Percentiles rank a stretch among this genome's conserved stretches.
Conservation (phyloP, 2,329 filamentous ascomycete genomes). For the Hypoxylon rubiginosum region DNA sequence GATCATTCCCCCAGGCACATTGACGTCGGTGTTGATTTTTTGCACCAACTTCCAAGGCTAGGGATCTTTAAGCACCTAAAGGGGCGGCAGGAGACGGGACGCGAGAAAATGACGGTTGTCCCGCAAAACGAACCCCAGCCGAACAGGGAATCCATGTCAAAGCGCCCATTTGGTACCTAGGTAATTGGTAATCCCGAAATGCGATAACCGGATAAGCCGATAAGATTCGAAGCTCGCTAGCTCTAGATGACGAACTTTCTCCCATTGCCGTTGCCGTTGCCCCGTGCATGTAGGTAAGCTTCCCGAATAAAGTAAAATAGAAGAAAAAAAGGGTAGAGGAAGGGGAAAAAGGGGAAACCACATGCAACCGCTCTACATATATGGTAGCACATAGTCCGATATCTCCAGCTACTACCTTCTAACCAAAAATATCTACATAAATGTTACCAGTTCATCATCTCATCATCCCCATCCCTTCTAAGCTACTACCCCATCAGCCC, state of each 20-base stretch:
- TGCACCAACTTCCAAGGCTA: slow-evolving; percentile 21
- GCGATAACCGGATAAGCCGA: slow-evolving; percentile 42
- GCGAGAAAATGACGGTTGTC: slow-evolving; percentile 40
- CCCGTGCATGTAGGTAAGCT: neutral
- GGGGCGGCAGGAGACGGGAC: slow-evolving; percentile 14
- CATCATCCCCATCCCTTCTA: neutral
- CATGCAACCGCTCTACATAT: slow-evolving; percentile 1
- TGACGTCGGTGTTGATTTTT: slow-evolving; percentile 30
- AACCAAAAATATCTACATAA: neutral
- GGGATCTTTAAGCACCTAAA: slow-evolving; percentile 1
- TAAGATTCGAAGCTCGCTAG: slow-evolving; percentile 30
- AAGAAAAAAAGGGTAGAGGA: neutral
- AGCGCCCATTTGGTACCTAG: neutral
- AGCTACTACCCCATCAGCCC: neutral
- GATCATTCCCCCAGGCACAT: slow-evolving; percentile 35
- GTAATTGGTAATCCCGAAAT: slow-evolving; percentile 33
- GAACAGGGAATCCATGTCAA: slow-evolving; percentile 37
- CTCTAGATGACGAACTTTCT: slow-evolving; percentile 31
- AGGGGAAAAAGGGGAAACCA: slow-evolving; percentile 10
- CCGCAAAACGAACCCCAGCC: slow-evolving; percentile 29
- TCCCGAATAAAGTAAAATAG: neutral
- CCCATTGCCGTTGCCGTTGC: neutral
- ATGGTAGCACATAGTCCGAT: slow-evolving; percentile 14
- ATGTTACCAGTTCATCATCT: neutral
- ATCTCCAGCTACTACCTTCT: slow-evolving; percentile 11